Base-by-base conservation (phyloP, 192 early-diverging fungal species). In the Thoreauomyces humboldtii region DNA sequence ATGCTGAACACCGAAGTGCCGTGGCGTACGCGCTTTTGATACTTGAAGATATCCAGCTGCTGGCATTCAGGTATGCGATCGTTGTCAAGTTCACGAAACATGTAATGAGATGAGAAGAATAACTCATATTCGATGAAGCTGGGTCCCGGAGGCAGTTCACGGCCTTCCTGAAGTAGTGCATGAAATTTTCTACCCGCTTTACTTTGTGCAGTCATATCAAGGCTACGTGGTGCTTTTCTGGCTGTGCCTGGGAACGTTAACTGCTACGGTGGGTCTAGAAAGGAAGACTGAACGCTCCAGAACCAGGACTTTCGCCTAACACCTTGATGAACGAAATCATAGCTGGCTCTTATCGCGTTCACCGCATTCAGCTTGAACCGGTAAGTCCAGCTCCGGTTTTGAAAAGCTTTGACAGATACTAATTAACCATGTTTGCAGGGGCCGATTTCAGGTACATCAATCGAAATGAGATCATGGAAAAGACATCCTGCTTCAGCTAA, bases 311-410 rank as follows among this genome's bases (percentile, higher is more conserved):
- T 33, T 55, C 22, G 25, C 6, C 25, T 5, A 33, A 22, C 33
- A 7, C 15, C 24, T 22, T 50, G 47, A 24, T 22, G 11, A 12
- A 15, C 47, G 15, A 19, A 9, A 22, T 50, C 11, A 17, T 6
- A 37, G 33, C 34, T 57, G 1, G 55, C 55, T 34, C 33, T 57
- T 28, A 57, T 28, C 3, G 34, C 27, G 7, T 57, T 57, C 55
- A 41, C 55, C 19, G 55, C 55, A 14, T 38, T 53, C 24, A 29
- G 27, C 27, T 29, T 53, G 15, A 53, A 53, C 6, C 41, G 41
- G 41, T 42, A 42, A 42, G 41, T 42, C 41, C 41, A 12, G 9
- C 41, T n/a, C n/a, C n/a, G 41, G 11, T n/a, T n/a, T n/a, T n/a
- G n/a, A n/a, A n/a, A n/a, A n/a, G n/a, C n/a, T n/a, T n/a, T n/a